Base-by-base conservation (phyloP, 164 flowering plant species). In the Macadamia tetraphylla region DNA sequence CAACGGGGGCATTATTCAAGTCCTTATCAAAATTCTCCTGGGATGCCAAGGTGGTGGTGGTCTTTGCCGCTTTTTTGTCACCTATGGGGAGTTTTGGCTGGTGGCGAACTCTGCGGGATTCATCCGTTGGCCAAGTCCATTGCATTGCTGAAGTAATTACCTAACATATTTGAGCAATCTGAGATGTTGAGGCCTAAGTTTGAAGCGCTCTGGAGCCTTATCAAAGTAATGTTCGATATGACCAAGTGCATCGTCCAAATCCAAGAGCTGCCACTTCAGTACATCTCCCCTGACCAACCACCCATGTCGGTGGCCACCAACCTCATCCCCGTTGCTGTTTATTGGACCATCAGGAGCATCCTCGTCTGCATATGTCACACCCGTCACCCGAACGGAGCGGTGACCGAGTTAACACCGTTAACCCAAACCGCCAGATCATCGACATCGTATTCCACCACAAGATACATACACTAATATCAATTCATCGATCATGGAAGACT, bases 31-130 rank as follows among this genome's bases (percentile, higher is more conserved):
- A 73, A 31, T 85, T 80, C 58, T 71, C 73, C 23, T 93, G 97
- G 97, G 96, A 83, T 73, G 88, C 81, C 29, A 92, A 92, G 75
- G 70, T 84, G 75, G 85, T 74, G 52, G 55, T 90, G 69, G 83
- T 77, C 35, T 85, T 92, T 3, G 79, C 94, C 63, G 88, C 94
- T 18, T 84, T 90, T 58, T 82, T 17, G 76, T 51, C 59, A 80
- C 71, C 67, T 88, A 84, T 75, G 96, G 92, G 6, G 80, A 82
- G 73, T 74, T 84, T 46, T 76, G 84, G 83, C 85, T 92, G 67
- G 62, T 77, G 58, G 68, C 65, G 86, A 86, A 74, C 73, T 81
- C 17, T 63, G 69, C 9, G 9, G 74, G 29, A 52, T 17, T 7
- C 81, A 81, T 64, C 85, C 82, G 7, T 76, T 86, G 48, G 92